Evolutionary conservation across 768 basidiomycete genomes (phyloP), one percentile per base, ranked within the genome.

Genomic region (Royoungia palumana): DNA sequence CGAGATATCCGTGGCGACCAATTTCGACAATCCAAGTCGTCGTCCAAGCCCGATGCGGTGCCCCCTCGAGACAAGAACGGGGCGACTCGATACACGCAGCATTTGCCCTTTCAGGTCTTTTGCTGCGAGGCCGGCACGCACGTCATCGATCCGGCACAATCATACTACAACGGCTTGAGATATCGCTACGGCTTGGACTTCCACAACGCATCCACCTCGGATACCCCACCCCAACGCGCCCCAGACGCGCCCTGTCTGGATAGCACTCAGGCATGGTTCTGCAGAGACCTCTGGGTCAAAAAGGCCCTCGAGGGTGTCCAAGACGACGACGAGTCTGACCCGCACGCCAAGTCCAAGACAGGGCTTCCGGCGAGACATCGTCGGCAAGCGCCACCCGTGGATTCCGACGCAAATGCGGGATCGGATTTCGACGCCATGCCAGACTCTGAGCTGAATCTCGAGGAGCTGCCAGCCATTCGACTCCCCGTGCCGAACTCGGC

Each of bases 101-200:
- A 99, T 61, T 80, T 98, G 2, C 96, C 96, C 5, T 97, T 99
- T 76, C 96, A 99, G 66, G 93, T 89, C 9, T 98, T 96, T 72
- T 99, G 96, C 74, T 99, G 96, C 70, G 96, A 99, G 73, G 87
- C 93, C 1, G 96, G 96, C 6, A 94, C 93, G 1, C 96, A 98
- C 65, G 85, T 99, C 62, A 85, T 99, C 54, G 96, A 99, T 64
- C 96, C 96, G 11, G 79, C 79, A 28, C 94, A 97, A 66, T 89
- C 93, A 0, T 99, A 98, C 74, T 99, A 99, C 75, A 83, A 83
- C 35, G 90, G 89, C 36, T 78, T 99, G 56, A 62, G 62, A 0
- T 99, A 99, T 66, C 87, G 94, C 40, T 79, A 90, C 2, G 93
- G 91, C 4, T 72, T 70, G 9, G 82, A 91, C 57, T 87, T 81